Evolutionary conservation across 2,329 filamentous ascomycete genomes (phyloP), one percentile per base, ranked within the genome.

Genomic region (Geosmithia putterillii): DNA sequence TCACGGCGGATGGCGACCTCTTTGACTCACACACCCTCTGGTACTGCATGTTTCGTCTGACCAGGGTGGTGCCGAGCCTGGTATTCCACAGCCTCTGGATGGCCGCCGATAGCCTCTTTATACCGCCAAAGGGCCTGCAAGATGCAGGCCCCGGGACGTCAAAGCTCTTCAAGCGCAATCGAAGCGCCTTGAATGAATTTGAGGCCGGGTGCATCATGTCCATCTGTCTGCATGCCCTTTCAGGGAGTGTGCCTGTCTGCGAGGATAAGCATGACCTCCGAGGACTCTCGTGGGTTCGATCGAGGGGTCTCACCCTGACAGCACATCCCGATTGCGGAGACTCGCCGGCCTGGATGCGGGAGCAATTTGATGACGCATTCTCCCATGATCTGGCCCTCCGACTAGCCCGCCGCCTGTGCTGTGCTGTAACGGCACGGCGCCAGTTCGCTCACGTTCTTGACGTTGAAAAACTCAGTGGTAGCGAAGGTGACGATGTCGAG

Each of bases 61-160:
- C 72, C 5, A 66, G 74, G 41, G 67, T 71, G 37, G 68, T 71
- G 15, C 74, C 76, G 4, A 74, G 63, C 40, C 55, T 81, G 18
- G 75, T 82, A 2, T 72, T 81, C 42, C 73, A 81, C 52, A 79
- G 75, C 51, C 63, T 83, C 5, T 84, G 80, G 80, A 64, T 75
- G 48, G 74, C 75, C 6, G 66, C 77, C 1, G 71, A 68, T 7
- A 67, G 67, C 40, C 61, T 83, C 4, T 83, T 81, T 50, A 61
- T 66, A n/a, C 69, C 74, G 2, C 74, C 76, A 2, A 62, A 64
- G 44, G 50, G 61, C 6, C 51, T 73, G 1, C 65, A 66, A 45
- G 57, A 40, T 17, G n/a, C n/a, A 15, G n/a, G 23, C 10, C 3
- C 34, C 3, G 32, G 35, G 15, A 4, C 28, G 6, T 19, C 21